A percentile compares a stretch with the other conserved stretches of the same genome.
Evolutionary conservation across 768 basidiomycete genomes (phyloP).

Genomic region (Roridomyces roridus): DNA sequence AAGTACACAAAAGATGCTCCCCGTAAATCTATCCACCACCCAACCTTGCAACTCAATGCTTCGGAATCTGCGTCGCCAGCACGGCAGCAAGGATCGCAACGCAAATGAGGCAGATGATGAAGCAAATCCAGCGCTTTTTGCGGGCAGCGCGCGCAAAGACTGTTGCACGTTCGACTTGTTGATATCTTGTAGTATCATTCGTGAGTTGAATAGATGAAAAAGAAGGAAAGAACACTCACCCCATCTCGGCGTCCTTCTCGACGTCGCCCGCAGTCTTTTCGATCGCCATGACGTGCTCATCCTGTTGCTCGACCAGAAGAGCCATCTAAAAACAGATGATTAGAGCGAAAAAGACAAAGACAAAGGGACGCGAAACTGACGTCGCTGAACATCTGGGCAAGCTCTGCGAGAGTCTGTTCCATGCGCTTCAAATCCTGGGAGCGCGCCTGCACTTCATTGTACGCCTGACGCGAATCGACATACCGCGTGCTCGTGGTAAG

Average conservation of each 20-base stretch:
- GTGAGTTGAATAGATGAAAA: slow-evolving; percentile 39
- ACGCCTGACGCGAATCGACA: slow-evolving; percentile 81
- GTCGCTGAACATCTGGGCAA: slow-evolving; percentile 88
- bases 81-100: slow-evolving; percentile 63
- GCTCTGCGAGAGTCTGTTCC: slow-evolving; percentile 86
- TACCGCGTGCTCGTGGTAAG: slow-evolving; percentile 81
- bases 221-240: slow-evolving; percentile 49
- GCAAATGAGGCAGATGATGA: slow-evolving; percentile 63
- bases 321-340: slow-evolving; percentile 62
- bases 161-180: slow-evolving; percentile 45
- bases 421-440: slow-evolving; percentile 87
- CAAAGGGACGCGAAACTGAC: slow-evolving; percentile 44
- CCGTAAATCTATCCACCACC: too few species aligned
- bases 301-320: slow-evolving; percentile 78
- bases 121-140: slow-evolving; percentile 88
- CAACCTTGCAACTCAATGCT: background rate
- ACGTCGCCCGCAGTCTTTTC: slow-evolving; percentile 68
- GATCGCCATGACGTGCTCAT: slow-evolving; percentile 70
- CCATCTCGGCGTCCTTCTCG: slow-evolving; percentile 71
- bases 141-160: slow-evolving; percentile 65
- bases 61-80: slow-evolving; percentile 52
- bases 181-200: slow-evolving; percentile 71
- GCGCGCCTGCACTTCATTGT: slow-evolving; percentile 87
- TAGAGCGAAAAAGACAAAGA: background rate
- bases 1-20: too few species aligned